Evolutionary conservation across 192 early-diverging fungal species (phyloP), one percentile per base, ranked within the genome.

Genomic region (Backusella liffmaniae): DNA sequence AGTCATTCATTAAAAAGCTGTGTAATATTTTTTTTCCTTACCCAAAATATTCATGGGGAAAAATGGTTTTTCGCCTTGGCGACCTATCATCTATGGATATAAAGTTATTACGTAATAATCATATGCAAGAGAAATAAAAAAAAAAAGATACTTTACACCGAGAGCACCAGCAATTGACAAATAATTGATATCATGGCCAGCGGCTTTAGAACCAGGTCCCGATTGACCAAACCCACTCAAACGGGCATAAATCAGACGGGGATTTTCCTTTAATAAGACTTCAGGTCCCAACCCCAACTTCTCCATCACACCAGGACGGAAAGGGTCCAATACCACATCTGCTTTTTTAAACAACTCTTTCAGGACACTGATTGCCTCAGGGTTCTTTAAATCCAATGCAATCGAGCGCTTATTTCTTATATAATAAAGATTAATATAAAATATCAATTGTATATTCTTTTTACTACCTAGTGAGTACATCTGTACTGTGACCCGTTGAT

Each of bases 141-240:
- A 56, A 10, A 56, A 26, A 59, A 26, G 3, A 12, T 10, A 62
- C n/a, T 56, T 56, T 83, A 87, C 86, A 34, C 79, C 89, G 53
- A 92, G 70, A 26, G 88, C 80, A 32, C 91, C 91, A 15, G 91
- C 86, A 35, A 91, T 85, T 18, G 91, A 85, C 3, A 92, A 70
- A 73, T 93, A 93, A 70, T 93, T 93, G 67, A 91, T 88, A 79
- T 93, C 89, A 69, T 90, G 88, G 18, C 89, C 88, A 3, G 88
- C 90, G 67, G 86, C 83, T 26, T 84, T 84, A 42, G 86, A 82
- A 51, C 73, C 80, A 39, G 84, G 80, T 23, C 88, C 89, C 21
- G 42, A 70, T 66, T 93, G 91, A 18, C 91, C 91, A 80, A 88
- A 93, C 15, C 91, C 91, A n/a, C 87, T 93, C 77, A 92, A 75